A percentile compares a stretch with the other conserved stretches of the same genome.
Evolutionary conservation across 116 monocot species (phyloP).

Genomic region (Phalaenopsis hybrid): DNA sequence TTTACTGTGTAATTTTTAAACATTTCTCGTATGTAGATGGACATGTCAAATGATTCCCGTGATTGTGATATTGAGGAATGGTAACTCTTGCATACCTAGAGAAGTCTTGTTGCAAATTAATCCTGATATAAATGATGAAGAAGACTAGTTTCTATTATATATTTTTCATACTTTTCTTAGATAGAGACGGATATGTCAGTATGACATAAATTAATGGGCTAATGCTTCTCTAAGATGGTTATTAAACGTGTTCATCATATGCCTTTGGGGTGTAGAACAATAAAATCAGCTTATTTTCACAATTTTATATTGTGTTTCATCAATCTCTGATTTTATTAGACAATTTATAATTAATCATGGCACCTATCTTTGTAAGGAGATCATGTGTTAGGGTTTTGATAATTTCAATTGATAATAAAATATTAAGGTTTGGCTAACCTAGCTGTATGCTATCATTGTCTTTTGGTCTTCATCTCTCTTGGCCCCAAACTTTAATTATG

Average conservation of each 20-base stretch:
- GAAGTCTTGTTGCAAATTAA: background rate
- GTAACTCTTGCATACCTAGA: background rate
- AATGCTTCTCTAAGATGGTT: background rate
- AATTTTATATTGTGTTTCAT: background rate
- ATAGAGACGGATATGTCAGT: background rate
- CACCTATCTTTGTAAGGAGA: background rate
- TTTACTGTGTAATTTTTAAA: too few species aligned
- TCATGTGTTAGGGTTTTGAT: background rate
- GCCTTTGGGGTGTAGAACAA: background rate
- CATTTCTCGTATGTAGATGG: too few species aligned
- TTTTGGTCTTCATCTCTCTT: too few species aligned
- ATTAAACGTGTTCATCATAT: too few species aligned
- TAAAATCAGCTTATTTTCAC: background rate
- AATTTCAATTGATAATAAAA: too few species aligned
- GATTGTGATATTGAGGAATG: too few species aligned
- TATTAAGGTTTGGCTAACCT: too few species aligned
- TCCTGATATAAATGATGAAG: background rate
- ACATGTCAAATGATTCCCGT: too few species aligned
- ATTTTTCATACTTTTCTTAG: background rate
- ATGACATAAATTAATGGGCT: background rate
- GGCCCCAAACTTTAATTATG: too few species aligned
- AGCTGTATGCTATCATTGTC: too few species aligned
- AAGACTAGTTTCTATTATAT: background rate
- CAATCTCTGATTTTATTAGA: background rate
- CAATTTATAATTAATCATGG: background rate